phyloP scores from a whole-genome alignment of 2,329 filamentous ascomycete species.

The Seiridium cupressi region DNA sequence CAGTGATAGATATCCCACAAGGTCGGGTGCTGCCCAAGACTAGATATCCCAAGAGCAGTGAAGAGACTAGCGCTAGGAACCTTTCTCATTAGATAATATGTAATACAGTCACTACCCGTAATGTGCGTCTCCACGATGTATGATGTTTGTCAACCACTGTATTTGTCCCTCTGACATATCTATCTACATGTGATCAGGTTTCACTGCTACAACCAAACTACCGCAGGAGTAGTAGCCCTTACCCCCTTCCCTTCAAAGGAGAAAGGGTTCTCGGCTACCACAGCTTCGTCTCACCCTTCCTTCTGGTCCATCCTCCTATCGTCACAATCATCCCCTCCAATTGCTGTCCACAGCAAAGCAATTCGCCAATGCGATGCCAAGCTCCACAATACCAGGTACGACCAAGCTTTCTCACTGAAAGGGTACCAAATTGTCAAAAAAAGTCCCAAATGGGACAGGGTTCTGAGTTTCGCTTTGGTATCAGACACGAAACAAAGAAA shows the following conservation, averaged over 20 bases:
- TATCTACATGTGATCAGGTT: not conserved
- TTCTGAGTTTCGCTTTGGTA: not conserved
- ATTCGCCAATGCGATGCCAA: not conserved
- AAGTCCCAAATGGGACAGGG: not conserved
- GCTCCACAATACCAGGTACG: not conserved
- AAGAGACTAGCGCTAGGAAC: too few relatives aligned
- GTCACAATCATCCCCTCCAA: not conserved
- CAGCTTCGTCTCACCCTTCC: not conserved
- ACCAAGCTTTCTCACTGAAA: not conserved
- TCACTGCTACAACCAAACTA: not conserved
- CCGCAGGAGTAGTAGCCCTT: too few relatives aligned
- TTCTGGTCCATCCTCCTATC: too few relatives aligned
- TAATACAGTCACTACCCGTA: too few relatives aligned
- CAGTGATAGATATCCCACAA: too few relatives aligned
- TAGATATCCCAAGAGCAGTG: too few relatives aligned
- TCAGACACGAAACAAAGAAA: not conserved
- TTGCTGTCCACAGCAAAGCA: not conserved
- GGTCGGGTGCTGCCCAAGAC: too few relatives aligned
- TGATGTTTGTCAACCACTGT: not conserved
- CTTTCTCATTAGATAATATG: too few relatives aligned
- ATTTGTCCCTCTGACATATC: not conserved
- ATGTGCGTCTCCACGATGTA: too few relatives aligned
- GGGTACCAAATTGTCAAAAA: constrained; percentile 1
- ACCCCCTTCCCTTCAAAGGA: too few relatives aligned
- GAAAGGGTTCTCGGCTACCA: too few relatives aligned